phyloP scores from a whole-genome alignment of 2,329 filamentous ascomycete species.

The Calonectria leucothoes region DNA sequence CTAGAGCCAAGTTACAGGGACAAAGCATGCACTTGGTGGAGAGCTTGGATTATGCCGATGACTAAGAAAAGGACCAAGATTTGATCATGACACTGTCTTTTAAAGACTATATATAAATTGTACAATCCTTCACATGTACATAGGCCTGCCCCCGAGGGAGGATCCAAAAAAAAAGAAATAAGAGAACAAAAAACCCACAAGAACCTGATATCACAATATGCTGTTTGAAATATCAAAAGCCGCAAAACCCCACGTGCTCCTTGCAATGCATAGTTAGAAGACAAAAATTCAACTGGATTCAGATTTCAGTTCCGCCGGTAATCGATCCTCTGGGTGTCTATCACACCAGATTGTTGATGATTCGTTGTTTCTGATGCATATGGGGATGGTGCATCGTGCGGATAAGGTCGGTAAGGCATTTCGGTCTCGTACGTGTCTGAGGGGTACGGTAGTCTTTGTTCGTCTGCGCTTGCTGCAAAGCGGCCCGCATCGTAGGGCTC shows the following conservation, averaged over 20 bases:
- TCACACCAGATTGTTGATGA: background rate
- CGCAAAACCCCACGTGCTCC: background rate
- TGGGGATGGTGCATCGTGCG: background rate
- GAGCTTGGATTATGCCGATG: background rate
- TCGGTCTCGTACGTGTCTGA: background rate
- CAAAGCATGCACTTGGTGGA: background rate
- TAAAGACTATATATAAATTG: background rate
- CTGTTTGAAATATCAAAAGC: background rate
- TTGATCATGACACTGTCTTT: background rate
- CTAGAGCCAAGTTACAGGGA: background rate
- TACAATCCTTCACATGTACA: background rate
- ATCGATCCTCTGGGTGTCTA: background rate
- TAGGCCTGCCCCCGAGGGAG: background rate
- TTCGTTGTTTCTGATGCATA: background rate
- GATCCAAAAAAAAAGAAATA: background rate
- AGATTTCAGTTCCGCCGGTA: background rate
- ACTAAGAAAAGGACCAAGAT: background rate
- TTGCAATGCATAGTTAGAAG: background rate
- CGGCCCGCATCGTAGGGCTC: constrained; percentile 9
- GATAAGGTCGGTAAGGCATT: background rate
- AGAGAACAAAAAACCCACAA: background rate
- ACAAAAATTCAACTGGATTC: background rate
- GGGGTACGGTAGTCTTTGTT: background rate
- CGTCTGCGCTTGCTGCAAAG: background rate
- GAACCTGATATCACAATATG: background rate